Evolutionary conservation across 1,284 basidiomycete genomes (phyloP), one percentile per base, ranked within the genome.

Genomic region (Exobasidium cylindrosporum): DNA sequence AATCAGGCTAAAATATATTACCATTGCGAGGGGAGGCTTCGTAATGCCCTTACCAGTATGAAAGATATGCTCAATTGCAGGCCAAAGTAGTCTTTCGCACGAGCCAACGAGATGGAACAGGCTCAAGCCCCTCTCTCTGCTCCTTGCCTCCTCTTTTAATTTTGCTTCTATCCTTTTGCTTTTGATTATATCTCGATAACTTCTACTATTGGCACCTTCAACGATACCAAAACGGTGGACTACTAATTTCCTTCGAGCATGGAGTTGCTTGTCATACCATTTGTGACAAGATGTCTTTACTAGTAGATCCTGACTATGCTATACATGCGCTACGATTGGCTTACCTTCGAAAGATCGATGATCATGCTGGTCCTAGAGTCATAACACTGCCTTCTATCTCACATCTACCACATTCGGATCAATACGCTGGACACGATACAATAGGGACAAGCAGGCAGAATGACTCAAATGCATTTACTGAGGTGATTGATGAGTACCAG

Each of bases 261-360:
- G 35, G 35, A 40, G 7, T 10, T 7, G 35, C 35, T 40, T 40
- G 10, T 40, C n/a, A 40, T 7, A 7, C 17, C 17, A 17, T 17
- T 40, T 17, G 17, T 40, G 35, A 40, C 35, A 50, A 13, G 21
- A 55, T 55, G 53, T 55, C 53, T 4, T 29, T 55, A 4, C 30
- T 55, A 4, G 30, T 31, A 4, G 53, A 55, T 35, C n/a, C n/a
- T 14, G 53, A 55, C 58, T 69, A 71, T 32, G 54, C 71, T 14
- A 73, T 74, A 21, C 69, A 73, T 57, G 66, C 70, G 24, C 63
- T 76, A 23, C 57, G 74, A 11, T 67, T 76, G 1, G 68, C 71
- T 14, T 76, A 76, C 35, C 62, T 76, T 30, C 64, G 70, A 29
- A 59, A 67, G n/a, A 68, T 76, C 31, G 72, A 74, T 32, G 74